Conservation (phyloP, 108 stramenopile species). For the Skeletonema costatum region DNA sequence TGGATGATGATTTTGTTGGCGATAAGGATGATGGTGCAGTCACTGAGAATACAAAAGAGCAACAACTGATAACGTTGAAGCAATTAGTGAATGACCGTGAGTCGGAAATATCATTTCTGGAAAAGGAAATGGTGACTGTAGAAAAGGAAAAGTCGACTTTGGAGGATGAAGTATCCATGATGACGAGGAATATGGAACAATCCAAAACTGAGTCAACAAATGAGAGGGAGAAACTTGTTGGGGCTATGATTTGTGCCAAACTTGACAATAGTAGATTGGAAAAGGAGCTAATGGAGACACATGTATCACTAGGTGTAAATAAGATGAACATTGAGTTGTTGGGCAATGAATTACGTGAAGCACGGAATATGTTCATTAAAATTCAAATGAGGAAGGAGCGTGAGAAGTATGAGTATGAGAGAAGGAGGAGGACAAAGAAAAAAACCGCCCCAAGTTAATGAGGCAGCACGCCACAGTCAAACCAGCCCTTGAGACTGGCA, state of each 20-base stretch:
- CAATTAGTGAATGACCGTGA: conserved; percentile 1
- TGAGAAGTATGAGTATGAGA: background rate
- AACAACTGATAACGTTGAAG: conserved; percentile 1
- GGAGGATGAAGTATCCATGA: conserved; percentile 10
- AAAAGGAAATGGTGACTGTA: background rate
- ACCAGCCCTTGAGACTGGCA: background rate
- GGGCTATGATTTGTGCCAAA: background rate
- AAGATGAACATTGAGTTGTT: conserved; percentile 8
- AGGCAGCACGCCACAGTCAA: background rate
- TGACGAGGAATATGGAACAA: background rate
- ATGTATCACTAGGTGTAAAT: conserved; percentile 9
- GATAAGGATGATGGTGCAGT: background rate
- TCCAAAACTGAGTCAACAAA: background rate
- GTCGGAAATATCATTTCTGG: conserved; percentile 4
- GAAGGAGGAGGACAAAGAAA: background rate
- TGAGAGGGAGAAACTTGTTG: conserved; percentile 2
- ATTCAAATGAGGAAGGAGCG: conserved; percentile 2
- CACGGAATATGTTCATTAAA: background rate
- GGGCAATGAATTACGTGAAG: conserved; percentile 9
- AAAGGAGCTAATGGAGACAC: background rate
- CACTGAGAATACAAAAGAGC: background rate
- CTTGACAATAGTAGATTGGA: conserved; percentile 13
- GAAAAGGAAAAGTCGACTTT: conserved; percentile 7
- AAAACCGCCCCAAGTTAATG: no score
- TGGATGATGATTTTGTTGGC: background rate